Base-by-base conservation (phyloP, 208 protist genomes). In the Trypanosoma grayi region DNA sequence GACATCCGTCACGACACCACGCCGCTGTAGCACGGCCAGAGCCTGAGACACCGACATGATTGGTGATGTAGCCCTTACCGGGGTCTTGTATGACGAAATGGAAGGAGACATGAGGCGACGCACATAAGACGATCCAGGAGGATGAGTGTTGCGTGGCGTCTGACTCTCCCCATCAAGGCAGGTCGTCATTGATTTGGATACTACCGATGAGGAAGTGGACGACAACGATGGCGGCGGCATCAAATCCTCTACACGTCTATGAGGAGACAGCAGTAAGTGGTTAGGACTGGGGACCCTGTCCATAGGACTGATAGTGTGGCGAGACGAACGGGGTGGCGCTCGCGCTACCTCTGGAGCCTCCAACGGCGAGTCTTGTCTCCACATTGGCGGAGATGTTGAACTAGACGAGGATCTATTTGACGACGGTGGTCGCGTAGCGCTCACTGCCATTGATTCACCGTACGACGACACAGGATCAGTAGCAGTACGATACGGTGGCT, bases 1-100 rank as follows among this genome's bases (percentile, higher is more conserved):
- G 28, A 51, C 60, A 59, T 66, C 36, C 10, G 33, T 39, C 2
- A 52, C 18, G 40, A 66, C 20, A n/a, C 60, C 60, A 27, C 18
- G 0, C 37, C n/a, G 8, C 25, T 47, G 45, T 24, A 65, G 22
- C 22, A 39, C 22, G 5, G 3, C 18, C 44, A 48, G 18, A 16
- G 47, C 20, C 47, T 36, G 30, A 9, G 47, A 56, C 36, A 22
- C 10, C 8, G 40, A 43, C 20, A 44, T 9, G 22, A 28, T 14
- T 51, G 10, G 28, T 31, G 27, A 51, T 28, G 4, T 30, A 3
- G 2, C 31, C 24, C 8, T 25, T 31, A 20, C 33, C 2, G 18
- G 30, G 28, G 5, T n/a, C 33, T 31, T 16, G 10, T 22, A 10
- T 43, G 20, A 51, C 24, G 14, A 24, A 20, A 62, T 16, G 27